Conservation (phyloP, 768 basidiomycete species). For the Tricholoma bakamatsutake region DNA sequence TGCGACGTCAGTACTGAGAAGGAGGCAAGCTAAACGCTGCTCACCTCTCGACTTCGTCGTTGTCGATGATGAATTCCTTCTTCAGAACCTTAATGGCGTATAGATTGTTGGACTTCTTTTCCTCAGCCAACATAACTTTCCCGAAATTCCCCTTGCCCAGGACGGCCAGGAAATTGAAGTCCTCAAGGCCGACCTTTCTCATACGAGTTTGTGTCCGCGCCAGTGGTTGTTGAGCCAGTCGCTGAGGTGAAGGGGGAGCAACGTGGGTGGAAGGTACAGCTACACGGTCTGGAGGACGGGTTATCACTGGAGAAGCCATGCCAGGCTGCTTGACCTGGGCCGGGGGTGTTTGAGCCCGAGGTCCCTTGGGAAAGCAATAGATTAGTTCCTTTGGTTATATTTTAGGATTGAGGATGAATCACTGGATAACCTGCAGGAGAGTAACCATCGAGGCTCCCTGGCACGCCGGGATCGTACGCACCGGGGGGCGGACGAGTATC, state of each 20-base stretch:
- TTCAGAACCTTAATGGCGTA: constrained; percentile 99
- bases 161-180: constrained; percentile 98
- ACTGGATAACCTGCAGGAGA: constrained; percentile 33
- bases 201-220: constrained; percentile 45
- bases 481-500: constrained; percentile 27
- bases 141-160: constrained; percentile 99
- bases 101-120: constrained; percentile 83
- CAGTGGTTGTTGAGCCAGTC: constrained; percentile 26
- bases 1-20: constrained; percentile 9
- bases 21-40: background rate
- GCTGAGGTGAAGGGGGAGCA: constrained; percentile 19
- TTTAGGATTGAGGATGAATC: background rate
- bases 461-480: constrained; percentile 26
- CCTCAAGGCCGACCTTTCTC: constrained; percentile 92
- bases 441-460: constrained; percentile 23
- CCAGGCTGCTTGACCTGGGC: constrained; percentile 30
- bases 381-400: background rate
- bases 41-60: constrained; percentile 98
- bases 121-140: constrained; percentile 99
- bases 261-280: constrained; percentile 8
- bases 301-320: constrained; percentile 24
- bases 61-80: constrained; percentile 99
- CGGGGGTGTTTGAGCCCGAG: constrained; percentile 20
- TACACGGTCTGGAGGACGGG: constrained; percentile 27
- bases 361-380: constrained; percentile 2